Evolutionary conservation across 192 early-diverging fungal genomes (phyloP), one percentile per base, ranked within the genome.

Genomic region (Coemansia sp.): DNA sequence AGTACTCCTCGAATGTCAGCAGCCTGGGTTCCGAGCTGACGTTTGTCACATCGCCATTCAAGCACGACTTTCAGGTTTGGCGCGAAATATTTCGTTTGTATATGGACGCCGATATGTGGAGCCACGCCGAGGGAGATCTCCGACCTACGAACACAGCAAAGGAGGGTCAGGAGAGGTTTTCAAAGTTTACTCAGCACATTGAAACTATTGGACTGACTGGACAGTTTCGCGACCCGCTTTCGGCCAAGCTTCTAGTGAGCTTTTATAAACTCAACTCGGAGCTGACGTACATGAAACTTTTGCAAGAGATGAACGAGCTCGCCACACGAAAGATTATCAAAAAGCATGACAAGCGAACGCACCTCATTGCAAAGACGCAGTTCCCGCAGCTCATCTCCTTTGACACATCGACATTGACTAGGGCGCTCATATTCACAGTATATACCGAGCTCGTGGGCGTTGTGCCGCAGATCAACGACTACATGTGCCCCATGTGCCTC

Each of bases 331-430:
- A 95, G 72, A 94, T 95, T 33, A 73, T 95, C 37, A 95, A 95
- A 74, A 95, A 95, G 74, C 94, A 95, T 70, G 94, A 95, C 72
- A 95, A 95, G 72, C 87, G 88, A 23, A 93, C 90, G 10, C 88
- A 88, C 26, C 73, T 95, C 53, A 67, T 80, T 2, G 86, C 88
- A 53, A 78, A 73, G 59, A 69, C 68, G 17, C 70, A 75, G 69
- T 86, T 86, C n/a, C 78, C 80, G 13, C 72, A 73, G 61, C 46
- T 82, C 8, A 37, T 80, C 17, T 69, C 72, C 50, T 68, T 78
- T 42, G 74, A 75, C 53, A 65, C 74, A 0, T 62, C 76, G 10
- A 57, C 77, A 17, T 59, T 92, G 43, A 84, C 87, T 3, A 76
- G 80, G 32, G 82, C 85, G 21, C 84, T 95, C 6, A 85, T 86